Evolutionary conservation across 345 rosid species (phyloP).

Genomic region (Eucalyptus camaldulensis): DNA sequence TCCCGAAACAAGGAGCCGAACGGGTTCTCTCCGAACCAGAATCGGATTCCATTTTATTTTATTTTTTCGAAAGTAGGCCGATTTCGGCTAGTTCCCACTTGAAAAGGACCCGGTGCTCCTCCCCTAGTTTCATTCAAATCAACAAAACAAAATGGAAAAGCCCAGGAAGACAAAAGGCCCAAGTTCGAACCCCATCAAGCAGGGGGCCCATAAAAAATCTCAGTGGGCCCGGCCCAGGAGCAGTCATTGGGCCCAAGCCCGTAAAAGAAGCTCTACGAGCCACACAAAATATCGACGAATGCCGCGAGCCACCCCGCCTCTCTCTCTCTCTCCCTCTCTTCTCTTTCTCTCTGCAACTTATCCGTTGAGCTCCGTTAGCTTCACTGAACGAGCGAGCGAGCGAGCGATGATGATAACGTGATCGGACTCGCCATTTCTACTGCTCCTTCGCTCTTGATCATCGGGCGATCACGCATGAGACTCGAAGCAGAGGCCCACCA

Average conservation of each 20-base stretch:
- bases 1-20: not conserved
- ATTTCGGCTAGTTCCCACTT: not conserved
- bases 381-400: not conserved
- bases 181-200: not conserved
- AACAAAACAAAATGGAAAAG: not conserved
- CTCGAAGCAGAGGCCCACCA: not conserved
- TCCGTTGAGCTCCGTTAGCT: not conserved
- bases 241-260: not conserved
- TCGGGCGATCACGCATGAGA: constrained; percentile 3
- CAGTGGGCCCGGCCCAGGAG: not conserved
- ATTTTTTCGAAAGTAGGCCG: not conserved
- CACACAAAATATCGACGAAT: not conserved
- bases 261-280: not conserved
- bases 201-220: not conserved
- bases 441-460: not conserved
- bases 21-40: not conserved
- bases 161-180: not conserved
- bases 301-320: not conserved
- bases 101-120: not conserved
- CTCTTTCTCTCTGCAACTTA: not conserved
- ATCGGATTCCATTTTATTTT: not conserved
- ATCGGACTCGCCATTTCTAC: not conserved
- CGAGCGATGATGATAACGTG: not conserved
- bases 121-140: not conserved
- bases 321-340: not conserved